Conservation (phyloP, 768 basidiomycete genomes). For the Termitomyces titanicus region DNA sequence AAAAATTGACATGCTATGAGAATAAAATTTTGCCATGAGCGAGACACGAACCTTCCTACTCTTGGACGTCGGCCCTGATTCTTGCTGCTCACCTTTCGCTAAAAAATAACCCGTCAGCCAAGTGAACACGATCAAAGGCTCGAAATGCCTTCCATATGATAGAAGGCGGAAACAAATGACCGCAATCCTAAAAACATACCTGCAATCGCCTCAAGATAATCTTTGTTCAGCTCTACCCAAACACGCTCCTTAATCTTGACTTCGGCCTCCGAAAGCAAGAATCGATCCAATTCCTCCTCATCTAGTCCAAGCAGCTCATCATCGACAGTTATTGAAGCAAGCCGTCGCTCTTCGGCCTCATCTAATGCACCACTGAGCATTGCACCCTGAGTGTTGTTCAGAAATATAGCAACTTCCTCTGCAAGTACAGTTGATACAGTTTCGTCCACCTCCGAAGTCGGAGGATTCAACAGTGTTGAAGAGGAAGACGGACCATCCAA, state of each 20-base stretch:
- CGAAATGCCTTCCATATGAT: not conserved
- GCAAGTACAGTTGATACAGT: slow-evolving; percentile 59
- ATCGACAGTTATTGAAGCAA: slow-evolving; percentile 45
- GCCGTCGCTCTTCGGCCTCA: slow-evolving; percentile 61
- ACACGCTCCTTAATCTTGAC: slow-evolving; percentile 84
- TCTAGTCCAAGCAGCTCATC: slow-evolving; percentile 79
- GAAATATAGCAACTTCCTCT: slow-evolving; percentile 66
- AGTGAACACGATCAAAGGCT: slow-evolving; percentile 14
- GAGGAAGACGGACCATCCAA: slow-evolving; percentile 7
- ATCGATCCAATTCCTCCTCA: slow-evolving; percentile 84
- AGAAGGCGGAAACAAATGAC: not conserved
- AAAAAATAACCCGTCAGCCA: slow-evolving; percentile 39
- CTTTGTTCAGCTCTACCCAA: slow-evolving; percentile 92
- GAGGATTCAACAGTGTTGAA: slow-evolving; percentile 21
- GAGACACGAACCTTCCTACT: slow-evolving; percentile 77
- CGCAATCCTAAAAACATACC: slow-evolving; percentile 44
- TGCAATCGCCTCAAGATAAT: slow-evolving; percentile 86
- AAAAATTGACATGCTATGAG: slow-evolving; percentile 2
- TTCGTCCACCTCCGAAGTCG: slow-evolving; percentile 47
- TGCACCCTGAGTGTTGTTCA: slow-evolving; percentile 60
- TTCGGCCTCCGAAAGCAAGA: slow-evolving; percentile 77
- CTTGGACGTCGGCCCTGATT: slow-evolving; percentile 41
- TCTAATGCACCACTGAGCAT: slow-evolving; percentile 59
- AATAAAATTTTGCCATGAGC: slow-evolving; percentile 26
- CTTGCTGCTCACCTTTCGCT: slow-evolving; percentile 69